Base-by-base conservation (phyloP, 179 eudicot species). In the Carnegiea gigantea region DNA sequence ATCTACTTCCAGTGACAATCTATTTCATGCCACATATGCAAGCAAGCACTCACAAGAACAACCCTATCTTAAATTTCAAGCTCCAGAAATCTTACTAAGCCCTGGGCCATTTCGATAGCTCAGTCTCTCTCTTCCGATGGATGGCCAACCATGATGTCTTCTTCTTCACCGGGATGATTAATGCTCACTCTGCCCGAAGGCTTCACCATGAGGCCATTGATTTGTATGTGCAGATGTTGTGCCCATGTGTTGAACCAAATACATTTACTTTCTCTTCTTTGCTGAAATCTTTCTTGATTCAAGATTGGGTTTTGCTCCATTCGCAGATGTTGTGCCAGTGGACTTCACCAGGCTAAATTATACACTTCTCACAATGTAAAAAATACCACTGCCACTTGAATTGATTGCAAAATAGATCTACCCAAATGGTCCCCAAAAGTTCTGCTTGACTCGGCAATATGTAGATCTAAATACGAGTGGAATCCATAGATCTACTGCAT, bases 31-130 rank as follows among this genome's bases (percentile, higher is more conserved):
- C n/a, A n/a, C n/a, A n/a, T n/a, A n/a, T n/a, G n/a, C n/a, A n/a
- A n/a, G n/a, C n/a, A n/a, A n/a, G n/a, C n/a, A n/a, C n/a, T n/a
- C n/a, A n/a, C n/a, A n/a, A 90, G 40, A 80, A 70, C 83, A 86
- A 90, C 83, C 86, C 90, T 26, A 78, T 85, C 70, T 74, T 92
- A 60, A 90, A 84, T 75, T 90, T 92, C 84, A 92, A 91, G 89
- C 93, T 92, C 80, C 97, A 90, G 70, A 90, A 89, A 43, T 82
- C 92, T 0, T 92, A 91, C 80, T 83, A 91, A 75, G 78, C 86
- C 9, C 59, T 86, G 11, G 91, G 89, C 23, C 89, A 81, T 65
- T 88, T 92, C 20, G 86, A 88, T 59, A 73, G 77, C 6, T 87
- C 92, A 14, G 74, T 82, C 51, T 5, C 86, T 33, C 89, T 91